Percentiles rank a stretch among this genome's conserved stretches.
Evolutionary conservation across 805 yeast genomes (phyloP).

Genomic region (Metschnikowia cerradonensis): DNA sequence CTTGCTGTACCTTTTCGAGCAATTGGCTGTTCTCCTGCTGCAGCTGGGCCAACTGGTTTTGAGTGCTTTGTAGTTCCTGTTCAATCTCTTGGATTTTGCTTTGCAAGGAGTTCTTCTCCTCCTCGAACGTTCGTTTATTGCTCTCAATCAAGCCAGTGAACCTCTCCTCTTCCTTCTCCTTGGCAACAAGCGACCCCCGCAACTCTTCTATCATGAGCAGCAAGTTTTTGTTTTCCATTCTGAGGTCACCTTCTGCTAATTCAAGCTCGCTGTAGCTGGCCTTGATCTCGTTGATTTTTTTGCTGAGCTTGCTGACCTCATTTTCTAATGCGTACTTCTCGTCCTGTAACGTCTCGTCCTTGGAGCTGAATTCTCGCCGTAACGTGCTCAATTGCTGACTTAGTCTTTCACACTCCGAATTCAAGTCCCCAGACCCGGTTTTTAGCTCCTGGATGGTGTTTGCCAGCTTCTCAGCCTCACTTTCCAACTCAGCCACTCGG

Average conservation of each 20-base stretch:
- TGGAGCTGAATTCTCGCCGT: constrained; percentile 34
- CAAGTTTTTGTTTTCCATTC: constrained; percentile 39
- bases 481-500: constrained; percentile 30
- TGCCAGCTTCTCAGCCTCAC: constrained; percentile 18
- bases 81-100: constrained; percentile 1
- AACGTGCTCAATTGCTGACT: constrained; percentile 35
- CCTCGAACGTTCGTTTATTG: constrained; percentile 1
- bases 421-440: constrained; percentile 36
- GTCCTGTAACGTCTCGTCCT: constrained; percentile 34
- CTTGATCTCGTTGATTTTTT: constrained; percentile 38
- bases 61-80: background rate
- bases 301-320: constrained; percentile 33
- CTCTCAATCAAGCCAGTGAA: constrained; percentile 3
- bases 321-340: constrained; percentile 40
- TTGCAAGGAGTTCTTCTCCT: constrained; percentile 6
- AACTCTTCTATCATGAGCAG: constrained; percentile 42
- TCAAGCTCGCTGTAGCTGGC: constrained; percentile 41
- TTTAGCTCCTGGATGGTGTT: constrained; percentile 13
- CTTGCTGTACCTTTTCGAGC: constrained; percentile 4
- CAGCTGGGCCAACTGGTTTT: constrained; percentile 1
- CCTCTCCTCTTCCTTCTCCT: constrained; percentile 22
- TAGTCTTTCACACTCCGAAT: constrained; percentile 52
- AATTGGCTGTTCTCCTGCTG: constrained; percentile 8
- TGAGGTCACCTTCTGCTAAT: constrained; percentile 33
- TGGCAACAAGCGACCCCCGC: constrained; percentile 34